These are phyloP conservation scores for Saturnispora ahearnii DNA, from an alignment of 805 yeast genomes.

Conservation along the genomic window DNA sequence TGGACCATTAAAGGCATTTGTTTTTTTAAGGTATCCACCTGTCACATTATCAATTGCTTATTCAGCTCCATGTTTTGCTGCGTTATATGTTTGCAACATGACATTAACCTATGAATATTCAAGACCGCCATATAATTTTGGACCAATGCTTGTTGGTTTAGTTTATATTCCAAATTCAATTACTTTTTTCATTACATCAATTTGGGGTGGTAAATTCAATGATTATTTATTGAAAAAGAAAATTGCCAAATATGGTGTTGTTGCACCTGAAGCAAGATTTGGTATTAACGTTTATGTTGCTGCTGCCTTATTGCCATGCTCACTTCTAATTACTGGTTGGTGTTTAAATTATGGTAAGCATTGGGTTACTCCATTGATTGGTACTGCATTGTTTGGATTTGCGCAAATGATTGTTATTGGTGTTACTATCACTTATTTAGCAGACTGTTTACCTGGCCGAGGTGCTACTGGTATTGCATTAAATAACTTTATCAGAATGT, in stretches of 20 bases:
- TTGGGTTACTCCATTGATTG: slow-evolving; percentile 76
- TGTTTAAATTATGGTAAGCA: slow-evolving; percentile 52
- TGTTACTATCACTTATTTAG: slow-evolving; percentile 68
- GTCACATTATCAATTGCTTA: slow-evolving; percentile 56
- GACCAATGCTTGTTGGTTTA: slow-evolving; percentile 57
- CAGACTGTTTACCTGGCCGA: slow-evolving; percentile 76
- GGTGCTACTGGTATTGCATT: slow-evolving; percentile 87
- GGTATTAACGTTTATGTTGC: slow-evolving; percentile 68
- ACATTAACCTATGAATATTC: slow-evolving; percentile 58
- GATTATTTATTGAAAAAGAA: slow-evolving; percentile 48
- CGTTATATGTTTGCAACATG: slow-evolving; percentile 66
- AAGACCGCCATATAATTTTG: slow-evolving; percentile 59
- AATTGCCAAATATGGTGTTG: slow-evolving; percentile 49
- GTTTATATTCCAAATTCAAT: slow-evolving; percentile 79
- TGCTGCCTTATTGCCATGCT: slow-evolving; percentile 49
- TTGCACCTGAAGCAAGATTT: slow-evolving; percentile 70
- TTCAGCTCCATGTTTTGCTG: slow-evolving; percentile 64
- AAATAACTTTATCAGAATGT: slow-evolving; percentile 65
- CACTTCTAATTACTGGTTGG: slow-evolving; percentile 78
- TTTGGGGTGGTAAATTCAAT: slow-evolving; percentile 77
- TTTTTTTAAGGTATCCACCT: slow-evolving; percentile 62
- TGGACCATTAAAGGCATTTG: slow-evolving; percentile 54
- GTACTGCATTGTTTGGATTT: slow-evolving; percentile 74
- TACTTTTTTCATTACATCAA: slow-evolving; percentile 63
- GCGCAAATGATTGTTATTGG: slow-evolving; percentile 82